Base-by-base conservation (phyloP, 2,329 filamentous ascomycete species). In the Exophiala alcalophila region DNA sequence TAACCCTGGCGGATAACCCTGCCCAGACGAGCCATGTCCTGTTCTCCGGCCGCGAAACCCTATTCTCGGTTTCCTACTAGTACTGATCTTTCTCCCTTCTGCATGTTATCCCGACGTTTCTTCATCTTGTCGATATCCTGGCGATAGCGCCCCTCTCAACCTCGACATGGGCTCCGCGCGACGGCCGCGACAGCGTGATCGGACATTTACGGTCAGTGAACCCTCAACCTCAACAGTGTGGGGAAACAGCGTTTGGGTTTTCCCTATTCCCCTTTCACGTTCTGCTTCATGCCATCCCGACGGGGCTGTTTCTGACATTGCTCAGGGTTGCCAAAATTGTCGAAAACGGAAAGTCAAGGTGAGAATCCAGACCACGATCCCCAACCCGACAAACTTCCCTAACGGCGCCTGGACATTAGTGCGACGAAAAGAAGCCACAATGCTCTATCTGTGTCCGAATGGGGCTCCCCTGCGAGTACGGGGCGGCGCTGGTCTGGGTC, bases 281-380 rank as follows among this genome's bases (percentile, higher is more conserved):
- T n/a, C n/a, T n/a, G n/a, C n/a, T n/a, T n/a, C n/a, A n/a, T n/a
- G n/a, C n/a, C n/a, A n/a, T n/a, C n/a, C n/a, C n/a, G n/a, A n/a
- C n/a, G n/a, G n/a, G n/a, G n/a, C n/a, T n/a, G n/a, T 30, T 30
- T 30, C 27, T 30, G 12, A 30, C 27, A 30, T 11, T 30, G 27
- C 27, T 30, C 15, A 30, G 27, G 27, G 27, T 14, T 30, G 27
- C 27, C 27, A 14, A 6, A 14, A 30, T 14, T 30, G 27, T 30
- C 27, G 27, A 8, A 8, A 14, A 6, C 27, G 27, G 15, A 30
- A 30, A 30, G 27, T 30, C 6, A 30, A 30, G 27, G 27, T 30
- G 15, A 30, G 27, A 6, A 30, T 30, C 15, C 27, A 11, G 27
- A 30, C 15, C 27, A 30, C 12, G 27, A n/a, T n/a, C n/a, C n/a